Evolutionary conservation across 2,329 filamentous ascomycete genomes (phyloP), one percentile per base, ranked within the genome.

Genomic region (Periglandula ipomoeae): DNA sequence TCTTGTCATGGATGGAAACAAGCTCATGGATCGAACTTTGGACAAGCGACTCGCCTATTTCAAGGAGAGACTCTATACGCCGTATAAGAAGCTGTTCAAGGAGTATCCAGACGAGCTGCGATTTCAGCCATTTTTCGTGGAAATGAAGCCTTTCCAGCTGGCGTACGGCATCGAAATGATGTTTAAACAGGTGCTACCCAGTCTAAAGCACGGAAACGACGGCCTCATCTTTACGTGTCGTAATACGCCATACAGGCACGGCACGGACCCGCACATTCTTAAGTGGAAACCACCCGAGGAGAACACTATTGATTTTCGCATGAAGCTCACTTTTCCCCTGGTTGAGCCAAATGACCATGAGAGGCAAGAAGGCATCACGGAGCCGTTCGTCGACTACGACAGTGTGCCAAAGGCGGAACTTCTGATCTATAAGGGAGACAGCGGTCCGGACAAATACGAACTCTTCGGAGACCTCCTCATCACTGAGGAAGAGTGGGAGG

Each of bases 251-350:
- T 98, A 98, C 71, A 84, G 84, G 58, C 84, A 86, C 56, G 93
- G 93, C 56, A 98, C 93, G 11, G 93, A 98, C 66, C 80, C 81
- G 44, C 85, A 95, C 64, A 98, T 96, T 54, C 73, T 98, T 35
- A 98, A 98, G 67, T 98, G 93, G 93, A 98, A 98, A 69, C 89
- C 91, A 0, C 88, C 89, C 4, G 76, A 87, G 55, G 93, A 98
- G 65, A 98, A 98, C 70, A 95, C 89, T 0, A 82, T 98, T 57
- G 93, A 98, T 65, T 96, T 95, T 65, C 79, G 85, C 38, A 76
- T 97, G 58, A 79, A 79, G 46, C 76, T 98, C 39, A 74, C 78
- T 11, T 97, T 96, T 59, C 85, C 86, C 0, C 61, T 73, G 0
- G 72, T 85, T n/a, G 77, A 87, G 51, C 84, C 85, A 1, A 79